Evolutionary conservation across 2,329 filamentous ascomycete species (phyloP), one percentile per base, ranked within the genome.

Genomic region (Cladosporium sp.): DNA sequence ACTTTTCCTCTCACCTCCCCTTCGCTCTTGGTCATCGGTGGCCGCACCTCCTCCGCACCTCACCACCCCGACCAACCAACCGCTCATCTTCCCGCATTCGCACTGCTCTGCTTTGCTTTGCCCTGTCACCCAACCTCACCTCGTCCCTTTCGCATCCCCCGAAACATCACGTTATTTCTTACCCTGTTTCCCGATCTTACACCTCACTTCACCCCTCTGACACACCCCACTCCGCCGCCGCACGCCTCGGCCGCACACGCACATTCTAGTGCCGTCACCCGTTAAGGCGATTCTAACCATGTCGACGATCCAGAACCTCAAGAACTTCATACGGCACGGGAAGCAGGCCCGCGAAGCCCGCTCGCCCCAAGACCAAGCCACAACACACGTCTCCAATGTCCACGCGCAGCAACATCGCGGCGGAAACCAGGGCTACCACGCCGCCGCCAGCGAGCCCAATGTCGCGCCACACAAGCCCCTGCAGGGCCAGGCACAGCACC

Each of bases 301-400:
- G 82, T 82, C 79, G 64, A 82, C 82, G 43, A 95, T 96, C 75
- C 92, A 96, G 76, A 93, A 93, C 69, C 82, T 96, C 65, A 96
- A 97, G 75, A 96, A 96, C 74, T 95, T 97, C 74, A 93, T 97
- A 74, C 88, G 92, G 61, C 92, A 96, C 78, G 92, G 92, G 73
- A 96, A 96, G 77, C 90, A 95, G 78, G 92, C 90, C 63, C 87
- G 89, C 61, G 78, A 77, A 59, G 79, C 81, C 60, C 78, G 82
- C 53, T 75, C 77, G 54, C 74, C 71, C 42, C 80, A 79, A 63
- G 80, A 76, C 55, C 80, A 82, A 67, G 77, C 80, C 61, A 85
- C 78, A 60, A 83, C 81, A 56, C 78, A 80, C 63, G 76, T 84
- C 57, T 82, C 82, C 50, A 74, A 79, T 53, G 77, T 86, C 55